These are phyloP conservation scores for Colletotrichum sp. DNA, from an alignment of 2,329 filamentous ascomycete species.

Conservation along the genomic window DNA sequence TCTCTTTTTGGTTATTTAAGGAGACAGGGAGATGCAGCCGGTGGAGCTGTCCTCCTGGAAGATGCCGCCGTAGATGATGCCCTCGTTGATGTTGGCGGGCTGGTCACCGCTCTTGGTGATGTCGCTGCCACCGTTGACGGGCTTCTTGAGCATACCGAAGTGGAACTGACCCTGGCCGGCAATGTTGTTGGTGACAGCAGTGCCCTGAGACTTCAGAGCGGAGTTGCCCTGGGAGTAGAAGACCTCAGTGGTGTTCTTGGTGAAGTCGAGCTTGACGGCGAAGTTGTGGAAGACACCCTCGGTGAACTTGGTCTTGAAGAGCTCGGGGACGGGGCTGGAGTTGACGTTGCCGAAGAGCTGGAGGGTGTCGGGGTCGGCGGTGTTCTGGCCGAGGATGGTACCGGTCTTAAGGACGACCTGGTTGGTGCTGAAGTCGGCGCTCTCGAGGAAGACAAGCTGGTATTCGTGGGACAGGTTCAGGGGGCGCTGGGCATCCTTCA, in stretches of 20 bases:
- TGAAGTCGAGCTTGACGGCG: constrained; percentile 62
- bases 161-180: constrained; percentile 66
- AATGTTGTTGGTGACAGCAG: constrained; percentile 53
- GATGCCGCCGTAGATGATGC: constrained; percentile 56
- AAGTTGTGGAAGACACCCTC: constrained; percentile 65
- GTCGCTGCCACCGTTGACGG: constrained; percentile 48
- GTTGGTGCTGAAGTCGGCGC: constrained; percentile 51
- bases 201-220: constrained; percentile 52
- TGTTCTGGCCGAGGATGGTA: constrained; percentile 47
- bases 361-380: constrained; percentile 42
- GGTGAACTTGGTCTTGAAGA: constrained; percentile 59
- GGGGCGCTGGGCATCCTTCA: constrained; percentile 54
- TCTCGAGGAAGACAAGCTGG: constrained; percentile 57
- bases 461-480: constrained; percentile 68
- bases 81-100: constrained; percentile 53
- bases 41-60: constrained; percentile 55
- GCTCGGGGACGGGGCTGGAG: constrained; percentile 45
- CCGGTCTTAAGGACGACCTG: constrained; percentile 62
- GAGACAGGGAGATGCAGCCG: constrained; percentile 11
- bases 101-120: constrained; percentile 55
- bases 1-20: background rate
- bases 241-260: constrained; percentile 57
- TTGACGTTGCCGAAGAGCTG: constrained; percentile 54
- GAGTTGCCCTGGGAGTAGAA: constrained; percentile 58
- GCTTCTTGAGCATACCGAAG: constrained; percentile 68